Conservation (phyloP, 2,329 filamentous ascomycete genomes). For the Zelopaecilomyces penicillatus region DNA sequence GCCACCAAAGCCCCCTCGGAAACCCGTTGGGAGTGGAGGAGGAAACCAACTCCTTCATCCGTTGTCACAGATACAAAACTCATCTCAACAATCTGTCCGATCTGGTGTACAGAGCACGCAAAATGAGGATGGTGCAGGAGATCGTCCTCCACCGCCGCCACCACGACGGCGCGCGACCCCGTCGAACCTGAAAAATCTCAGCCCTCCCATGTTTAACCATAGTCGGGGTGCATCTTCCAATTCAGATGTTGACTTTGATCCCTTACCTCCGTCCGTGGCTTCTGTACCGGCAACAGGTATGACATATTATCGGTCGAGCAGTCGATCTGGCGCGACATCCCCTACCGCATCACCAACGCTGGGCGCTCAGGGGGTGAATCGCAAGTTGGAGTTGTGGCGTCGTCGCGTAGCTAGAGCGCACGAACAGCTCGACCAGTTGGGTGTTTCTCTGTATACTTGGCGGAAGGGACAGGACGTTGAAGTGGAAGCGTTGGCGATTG, state of each 20-base stretch:
- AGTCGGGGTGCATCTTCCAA: conserved; percentile 26
- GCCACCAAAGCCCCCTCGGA: conserved; percentile 29
- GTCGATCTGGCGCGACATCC: conserved; percentile 23
- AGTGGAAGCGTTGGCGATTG: conserved; percentile 55
- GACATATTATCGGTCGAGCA: conserved; percentile 18
- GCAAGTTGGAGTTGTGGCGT: conserved; percentile 66
- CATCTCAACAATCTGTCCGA: conserved; percentile 24
- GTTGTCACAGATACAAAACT: conserved; percentile 32
- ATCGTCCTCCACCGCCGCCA: conserved; percentile 36
- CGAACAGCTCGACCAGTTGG: conserved; percentile 50
- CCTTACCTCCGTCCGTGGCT: conserved; percentile 25
- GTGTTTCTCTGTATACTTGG: conserved; percentile 66
- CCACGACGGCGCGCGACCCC: conserved; percentile 38
- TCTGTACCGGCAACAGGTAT: conserved; percentile 11
- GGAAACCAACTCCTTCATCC: conserved; percentile 26
- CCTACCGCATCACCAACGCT: conserved; percentile 27
- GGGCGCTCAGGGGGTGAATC: conserved; percentile 40
- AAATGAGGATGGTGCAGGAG: conserved; percentile 4
- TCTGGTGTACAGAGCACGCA: conserved; percentile 1
- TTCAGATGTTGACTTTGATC: conserved; percentile 34
- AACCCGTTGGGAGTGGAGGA: conserved; percentile 16
- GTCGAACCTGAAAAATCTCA: conserved; percentile 22
- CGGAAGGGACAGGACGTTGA: conserved; percentile 62
- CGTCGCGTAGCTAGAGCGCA: conserved; percentile 59
- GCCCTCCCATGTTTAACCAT: conserved; percentile 21